These are phyloP conservation scores for Leucocoprinus birnbaumii DNA, from an alignment of 768 basidiomycete genomes.

Conservation along the genomic window DNA sequence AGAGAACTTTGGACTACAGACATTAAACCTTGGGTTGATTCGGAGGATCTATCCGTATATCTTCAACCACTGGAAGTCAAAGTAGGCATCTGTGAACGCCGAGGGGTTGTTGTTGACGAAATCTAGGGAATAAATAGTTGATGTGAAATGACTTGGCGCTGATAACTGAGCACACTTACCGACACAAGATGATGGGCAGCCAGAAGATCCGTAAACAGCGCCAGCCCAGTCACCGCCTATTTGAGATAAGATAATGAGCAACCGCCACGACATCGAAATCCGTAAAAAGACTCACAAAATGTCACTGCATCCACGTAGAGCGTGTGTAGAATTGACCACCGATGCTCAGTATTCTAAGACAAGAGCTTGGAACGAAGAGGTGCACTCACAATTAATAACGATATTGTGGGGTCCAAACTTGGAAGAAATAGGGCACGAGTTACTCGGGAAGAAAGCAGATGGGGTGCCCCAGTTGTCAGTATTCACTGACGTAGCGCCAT, in stretches of 20 bases:
- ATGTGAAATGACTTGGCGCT: background rate
- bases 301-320: slow-evolving; percentile 36
- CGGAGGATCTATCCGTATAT: slow-evolving; percentile 25
- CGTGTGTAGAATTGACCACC: background rate
- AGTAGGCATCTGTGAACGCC: slow-evolving; percentile 69
- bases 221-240: slow-evolving; percentile 65
- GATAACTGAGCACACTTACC: slow-evolving; percentile 32
- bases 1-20: slow-evolving; percentile 44
- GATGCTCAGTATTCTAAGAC: background rate
- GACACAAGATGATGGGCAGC: slow-evolving; percentile 51
- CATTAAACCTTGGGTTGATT: background rate
- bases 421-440: slow-evolving; percentile 50
- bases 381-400: slow-evolving; percentile 51
- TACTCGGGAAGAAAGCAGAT: slow-evolving; percentile 58
- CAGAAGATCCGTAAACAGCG: slow-evolving; percentile 37
- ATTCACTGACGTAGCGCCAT: slow-evolving; percentile 38
- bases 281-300: slow-evolving; percentile 45
- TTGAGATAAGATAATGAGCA: background rate
- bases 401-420: slow-evolving; percentile 60
- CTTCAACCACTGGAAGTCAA: slow-evolving; percentile 62
- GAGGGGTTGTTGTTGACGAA: slow-evolving; percentile 65
- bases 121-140: slow-evolving; percentile 28
- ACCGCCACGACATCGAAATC: background rate
- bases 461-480: slow-evolving; percentile 61
- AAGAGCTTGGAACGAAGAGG: background rate